phyloP scores from a whole-genome alignment of 208 protist species.

The Leishmania tropica region DNA sequence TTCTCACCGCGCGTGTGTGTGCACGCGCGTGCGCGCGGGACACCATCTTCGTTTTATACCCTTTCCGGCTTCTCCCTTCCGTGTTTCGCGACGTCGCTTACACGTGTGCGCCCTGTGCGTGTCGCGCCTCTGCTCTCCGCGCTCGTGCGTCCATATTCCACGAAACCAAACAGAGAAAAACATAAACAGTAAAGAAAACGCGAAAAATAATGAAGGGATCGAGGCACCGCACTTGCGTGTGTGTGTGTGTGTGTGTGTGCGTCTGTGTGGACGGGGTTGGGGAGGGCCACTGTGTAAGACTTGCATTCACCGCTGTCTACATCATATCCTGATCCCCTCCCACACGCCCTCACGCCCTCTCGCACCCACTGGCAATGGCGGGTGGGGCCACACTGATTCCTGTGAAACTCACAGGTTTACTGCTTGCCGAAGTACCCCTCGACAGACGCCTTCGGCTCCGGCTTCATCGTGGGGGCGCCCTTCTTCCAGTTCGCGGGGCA shows the following conservation, averaged over 20 bases:
- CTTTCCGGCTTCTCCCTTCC: background rate
- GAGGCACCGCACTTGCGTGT: no score
- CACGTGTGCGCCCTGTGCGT: background rate
- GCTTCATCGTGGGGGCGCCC: slow-evolving; percentile 91
- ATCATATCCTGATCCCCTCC: background rate
- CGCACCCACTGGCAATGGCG: background rate
- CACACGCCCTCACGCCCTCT: background rate
- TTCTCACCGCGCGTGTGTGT: no score
- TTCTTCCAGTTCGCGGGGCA: slow-evolving; percentile 96
- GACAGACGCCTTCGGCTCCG: slow-evolving; percentile 89
- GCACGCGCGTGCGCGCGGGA: no score
- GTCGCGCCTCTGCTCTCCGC: background rate
- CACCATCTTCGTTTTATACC: background rate
- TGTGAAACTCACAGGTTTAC: background rate
- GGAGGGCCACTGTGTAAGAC: background rate
- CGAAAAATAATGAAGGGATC: no score
- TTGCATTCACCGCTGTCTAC: background rate
- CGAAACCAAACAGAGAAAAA: no score
- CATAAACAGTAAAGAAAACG: no score
- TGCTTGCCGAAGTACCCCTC: slow-evolving; percentile 86
- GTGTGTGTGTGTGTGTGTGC: no score
- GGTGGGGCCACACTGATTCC: background rate
- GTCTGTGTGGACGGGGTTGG: no score
- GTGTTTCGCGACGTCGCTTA: background rate
- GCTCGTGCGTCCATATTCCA: no score